Base-by-base conservation (phyloP, 176 grass and related monocot species). In the Leersia perrieri region DNA sequence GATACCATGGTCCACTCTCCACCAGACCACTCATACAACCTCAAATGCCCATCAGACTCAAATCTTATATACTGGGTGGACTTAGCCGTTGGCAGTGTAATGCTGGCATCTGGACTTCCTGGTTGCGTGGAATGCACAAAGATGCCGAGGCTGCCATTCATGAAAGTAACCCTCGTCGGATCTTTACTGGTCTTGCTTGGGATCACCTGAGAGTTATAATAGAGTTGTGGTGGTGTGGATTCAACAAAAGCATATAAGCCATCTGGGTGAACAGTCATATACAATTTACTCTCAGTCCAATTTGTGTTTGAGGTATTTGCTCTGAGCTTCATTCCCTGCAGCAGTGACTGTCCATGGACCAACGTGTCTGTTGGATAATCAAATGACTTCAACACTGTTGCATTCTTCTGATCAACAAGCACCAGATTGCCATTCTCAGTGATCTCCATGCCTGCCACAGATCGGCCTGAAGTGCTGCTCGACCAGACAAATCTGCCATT, bases 61-160 rank as follows among this genome's bases (percentile, higher is more conserved):
- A 86, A 51, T 39, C 86, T 85, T 67, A 92, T 83, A 45, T 75
- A 92, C 22, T 75, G 86, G 40, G 49, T 53, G 1, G 78, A 78
- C 15, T 63, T 78, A 0, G 90, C 82, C 49, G 15, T 20, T 34
- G 78, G 60, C 14, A 86, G 20, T 31, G 7, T 0, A 34, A 74
- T 72, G 6, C n/a, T 58, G 8, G 0, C 8, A 25, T 58, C 53
- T 25, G 53, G n/a, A 0, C 71, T 36, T 9, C 22, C 27, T 76
- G 63, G 25, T 22, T 44, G 34, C 16, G 4, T 64, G 67, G 61
- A 79, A 1, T 29, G 32, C 3, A 25, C 35, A 67, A 40, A 73
- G 18, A 73, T 65, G 29, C 22, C 1, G 20, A 86, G 53, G 55
- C 38, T 55, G 8, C 57, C 29, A 23, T 73, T 73, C 18, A 22